A percentile compares a stretch with the other conserved stretches of the same genome.
These are phyloP conservation scores for Platanthera zijinensis DNA, from an alignment of 106 monocot genomes.

Conservation along the genomic window DNA sequence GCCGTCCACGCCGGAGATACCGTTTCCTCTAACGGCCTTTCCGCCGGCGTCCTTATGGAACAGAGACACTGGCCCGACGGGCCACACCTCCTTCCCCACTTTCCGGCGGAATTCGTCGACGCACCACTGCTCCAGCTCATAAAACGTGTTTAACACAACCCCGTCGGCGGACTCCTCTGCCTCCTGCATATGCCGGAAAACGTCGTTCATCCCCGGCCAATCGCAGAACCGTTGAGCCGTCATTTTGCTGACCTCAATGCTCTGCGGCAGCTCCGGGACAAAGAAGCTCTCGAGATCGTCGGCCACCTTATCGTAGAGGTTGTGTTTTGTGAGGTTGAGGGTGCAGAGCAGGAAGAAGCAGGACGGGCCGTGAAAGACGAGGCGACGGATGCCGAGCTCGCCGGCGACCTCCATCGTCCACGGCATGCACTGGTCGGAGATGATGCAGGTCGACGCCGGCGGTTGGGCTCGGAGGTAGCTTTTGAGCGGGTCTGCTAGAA, in stretches of 20 bases:
- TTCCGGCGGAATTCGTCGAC: neutral
- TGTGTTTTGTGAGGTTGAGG: neutral
- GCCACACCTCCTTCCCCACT: constrained; percentile 5
- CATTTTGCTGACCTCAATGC: constrained; percentile 8
- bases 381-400: constrained; percentile 31
- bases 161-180: neutral
- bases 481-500: neutral
- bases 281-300: constrained; percentile 3
- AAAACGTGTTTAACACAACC: neutral
- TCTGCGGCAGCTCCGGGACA: constrained; percentile 10
- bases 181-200: neutral
- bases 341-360: constrained; percentile 25
- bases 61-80: constrained; percentile 8
- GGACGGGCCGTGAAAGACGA: constrained; percentile 31
- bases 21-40: constrained; percentile 1
- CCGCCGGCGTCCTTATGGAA: neutral
- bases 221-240: neutral
- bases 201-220: neutral
- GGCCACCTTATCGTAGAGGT: neutral
- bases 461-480: constrained; percentile 6
- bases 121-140: constrained; percentile 5
- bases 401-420: constrained; percentile 28
- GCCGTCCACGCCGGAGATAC: neutral
- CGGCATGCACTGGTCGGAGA: constrained; percentile 20
- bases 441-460: constrained; percentile 16